A percentile compares a stretch with the other conserved stretches of the same genome.
phyloP scores from a whole-genome alignment of 108 stramenopile species.

The Fistulifera solaris region DNA sequence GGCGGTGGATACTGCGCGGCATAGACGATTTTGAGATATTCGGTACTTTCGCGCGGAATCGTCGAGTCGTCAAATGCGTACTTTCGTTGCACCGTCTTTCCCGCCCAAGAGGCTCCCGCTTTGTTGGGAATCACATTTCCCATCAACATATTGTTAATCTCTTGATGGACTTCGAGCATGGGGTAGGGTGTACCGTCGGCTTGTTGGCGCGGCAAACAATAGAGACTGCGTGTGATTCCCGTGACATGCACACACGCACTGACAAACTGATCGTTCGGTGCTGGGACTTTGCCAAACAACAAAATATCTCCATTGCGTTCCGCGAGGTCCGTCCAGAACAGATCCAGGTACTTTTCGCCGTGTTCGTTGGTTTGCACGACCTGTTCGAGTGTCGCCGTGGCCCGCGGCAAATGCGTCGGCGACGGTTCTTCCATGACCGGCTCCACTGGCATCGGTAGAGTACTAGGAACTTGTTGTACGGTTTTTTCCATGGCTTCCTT shows the following conservation, averaged over 20 bases:
- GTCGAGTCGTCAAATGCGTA: constrained; percentile 94
- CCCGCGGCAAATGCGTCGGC: constrained; percentile 11
- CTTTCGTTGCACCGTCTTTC: constrained; percentile 79
- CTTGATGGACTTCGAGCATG: constrained; percentile 72
- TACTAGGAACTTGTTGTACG: constrained; percentile 1
- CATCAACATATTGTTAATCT: constrained; percentile 57
- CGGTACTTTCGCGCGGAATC: constrained; percentile 80
- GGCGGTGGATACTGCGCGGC: constrained; percentile 84
- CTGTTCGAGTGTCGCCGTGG: constrained; percentile 8
- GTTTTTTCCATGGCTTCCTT: constrained; percentile 5
- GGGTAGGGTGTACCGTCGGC: constrained; percentile 29
- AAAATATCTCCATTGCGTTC: constrained; percentile 86
- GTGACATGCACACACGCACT: constrained; percentile 86
- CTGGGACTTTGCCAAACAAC: constrained; percentile 87
- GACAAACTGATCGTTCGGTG: constrained; percentile 23
- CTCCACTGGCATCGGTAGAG: constrained; percentile 38
- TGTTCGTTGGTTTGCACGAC: constrained; percentile 10
- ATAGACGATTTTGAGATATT: constrained; percentile 95
- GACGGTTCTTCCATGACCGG: constrained; percentile 20
- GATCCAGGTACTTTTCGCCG: constrained; percentile 50
- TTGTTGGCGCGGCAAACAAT: constrained; percentile 80
- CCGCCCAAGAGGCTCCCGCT: constrained; percentile 69
- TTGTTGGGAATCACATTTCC: constrained; percentile 70
- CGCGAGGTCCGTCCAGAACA: constrained; percentile 93
- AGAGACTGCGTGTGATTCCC: constrained; percentile 75